phyloP scores from a whole-genome alignment of 1,284 basidiomycete genomes.

The Athelia sp. region DNA sequence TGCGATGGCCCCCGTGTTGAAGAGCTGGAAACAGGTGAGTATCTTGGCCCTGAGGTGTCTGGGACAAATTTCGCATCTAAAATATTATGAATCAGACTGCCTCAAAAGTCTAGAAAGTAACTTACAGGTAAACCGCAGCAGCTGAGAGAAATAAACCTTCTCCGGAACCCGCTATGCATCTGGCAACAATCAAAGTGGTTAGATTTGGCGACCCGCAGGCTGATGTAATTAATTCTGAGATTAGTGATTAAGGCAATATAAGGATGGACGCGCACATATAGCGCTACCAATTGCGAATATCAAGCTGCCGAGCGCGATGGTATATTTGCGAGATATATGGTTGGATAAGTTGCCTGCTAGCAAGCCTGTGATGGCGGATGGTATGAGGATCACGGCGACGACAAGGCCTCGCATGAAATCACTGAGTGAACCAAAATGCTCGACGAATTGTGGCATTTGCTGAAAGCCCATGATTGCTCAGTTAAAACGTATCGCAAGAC shows the following conservation, averaged over 20 bases:
- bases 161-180: not conserved
- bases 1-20: not conserved
- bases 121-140: not conserved
- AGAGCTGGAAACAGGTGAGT: not conserved
- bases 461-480: too few relatives aligned
- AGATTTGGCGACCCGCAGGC: not conserved
- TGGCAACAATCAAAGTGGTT: not conserved
- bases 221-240: too few relatives aligned
- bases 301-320: not conserved
- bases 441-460: not conserved
- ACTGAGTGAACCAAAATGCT: not conserved
- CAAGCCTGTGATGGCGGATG: not conserved
- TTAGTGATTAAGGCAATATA: not conserved
- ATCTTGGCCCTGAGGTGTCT: not conserved
- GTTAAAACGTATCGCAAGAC: too few relatives aligned
- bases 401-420: not conserved
- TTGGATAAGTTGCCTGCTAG: conserved; percentile 1
- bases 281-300: not conserved
- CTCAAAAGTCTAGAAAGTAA: too few relatives aligned
- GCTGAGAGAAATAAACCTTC: not conserved
- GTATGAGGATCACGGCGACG: not conserved
- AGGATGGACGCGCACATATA: not conserved
- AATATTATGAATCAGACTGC: too few relatives aligned
- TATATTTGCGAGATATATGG: not conserved
- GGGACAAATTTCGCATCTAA: not conserved